Evolutionary conservation across 257 asterid species (phyloP), one percentile per base, ranked within the genome.

Genomic region (Solanum ossicruentum): DNA sequence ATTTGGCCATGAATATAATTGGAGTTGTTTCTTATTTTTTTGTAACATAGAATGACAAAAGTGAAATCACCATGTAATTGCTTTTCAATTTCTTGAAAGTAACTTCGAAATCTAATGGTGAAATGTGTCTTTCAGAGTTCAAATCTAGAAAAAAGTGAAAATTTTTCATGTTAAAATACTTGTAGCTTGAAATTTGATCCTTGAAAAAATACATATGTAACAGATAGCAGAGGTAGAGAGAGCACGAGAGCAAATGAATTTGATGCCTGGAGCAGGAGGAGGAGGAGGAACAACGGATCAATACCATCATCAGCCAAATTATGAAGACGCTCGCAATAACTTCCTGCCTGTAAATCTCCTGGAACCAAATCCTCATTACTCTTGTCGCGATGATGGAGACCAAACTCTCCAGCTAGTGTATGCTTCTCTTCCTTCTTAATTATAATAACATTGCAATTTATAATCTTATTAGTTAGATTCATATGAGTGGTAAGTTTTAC

Each of bases 151-250:
- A 43, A 52, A 12, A 52, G 17, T 60, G 8, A 10, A 60, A 60
- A 0, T 0, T 0, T 60, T 60, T 60, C 67, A 60, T 60, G 67
- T 9, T n/a, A 12, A 58, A 58, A 58, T 13, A 13, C 28, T 58
- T 58, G n/a, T 61, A 21, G 21, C 57, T 84, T 6, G 26, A 83
- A 60, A 36, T 45, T 16, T 43, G 56, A 71, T 36, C 20, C 21
- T 32, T 23, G 20, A n/a, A 36, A 32, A n/a, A 10, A 6, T 83
- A 10, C 32, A 60, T 60, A 60, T 60, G 84, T 21, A 75, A 86
- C 93, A 95, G 98, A 92, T 95, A 88, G 91, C 98, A 84, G 99
- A 95, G 91, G 88, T 85, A 80, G 98, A 94, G 88, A 95, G 98
- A 86, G 96, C 98, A 84, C 90, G 86, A 39, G 92, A 91, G 82